Evolutionary conservation across 2,329 filamentous ascomycete species (phyloP).

Genomic region (Sclerotinia glacialis): DNA sequence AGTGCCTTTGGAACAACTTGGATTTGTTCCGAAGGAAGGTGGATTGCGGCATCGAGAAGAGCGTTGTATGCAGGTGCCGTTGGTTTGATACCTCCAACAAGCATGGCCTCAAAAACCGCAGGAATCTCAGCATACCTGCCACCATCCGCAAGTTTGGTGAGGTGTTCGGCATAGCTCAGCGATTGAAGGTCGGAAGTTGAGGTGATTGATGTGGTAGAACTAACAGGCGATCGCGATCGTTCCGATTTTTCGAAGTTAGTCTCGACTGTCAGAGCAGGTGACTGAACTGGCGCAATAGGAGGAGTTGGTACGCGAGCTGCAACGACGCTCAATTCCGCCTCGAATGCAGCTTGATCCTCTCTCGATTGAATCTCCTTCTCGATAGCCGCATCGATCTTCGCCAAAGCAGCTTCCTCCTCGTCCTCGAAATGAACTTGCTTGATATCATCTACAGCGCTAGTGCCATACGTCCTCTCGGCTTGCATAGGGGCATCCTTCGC

Average conservation of each 20-base stretch:
- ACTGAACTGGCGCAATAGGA: slow-evolving; percentile 31
- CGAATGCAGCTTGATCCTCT: slow-evolving; percentile 45
- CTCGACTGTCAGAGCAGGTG: slow-evolving; percentile 33
- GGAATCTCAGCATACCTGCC: slow-evolving; percentile 84
- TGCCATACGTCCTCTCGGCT: slow-evolving; percentile 36
- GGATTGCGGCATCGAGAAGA: slow-evolving; percentile 78
- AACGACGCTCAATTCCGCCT: slow-evolving; percentile 38
- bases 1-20: slow-evolving; percentile 88
- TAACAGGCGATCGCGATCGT: slow-evolving; percentile 46
- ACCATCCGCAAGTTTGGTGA: slow-evolving; percentile 68
- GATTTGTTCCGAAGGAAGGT: slow-evolving; percentile 73
- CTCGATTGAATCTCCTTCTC: slow-evolving; percentile 65
- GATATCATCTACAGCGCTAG: slow-evolving; percentile 37
- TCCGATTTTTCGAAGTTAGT: slow-evolving; percentile 43
- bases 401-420: slow-evolving; percentile 60
- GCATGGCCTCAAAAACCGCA: slow-evolving; percentile 84
- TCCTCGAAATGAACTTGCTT: slow-evolving; percentile 40
- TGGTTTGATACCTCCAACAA: slow-evolving; percentile 77
- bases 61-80: slow-evolving; percentile 89
- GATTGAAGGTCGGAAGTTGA: slow-evolving; percentile 59
- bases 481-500: slow-evolving; percentile 24
- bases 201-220: slow-evolving; percentile 53
- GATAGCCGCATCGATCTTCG: slow-evolving; percentile 81
- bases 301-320: slow-evolving; percentile 37
- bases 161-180: slow-evolving; percentile 71